phyloP scores from a whole-genome alignment of 1,284 basidiomycete genomes.

The Trichosporon sp. region DNA sequence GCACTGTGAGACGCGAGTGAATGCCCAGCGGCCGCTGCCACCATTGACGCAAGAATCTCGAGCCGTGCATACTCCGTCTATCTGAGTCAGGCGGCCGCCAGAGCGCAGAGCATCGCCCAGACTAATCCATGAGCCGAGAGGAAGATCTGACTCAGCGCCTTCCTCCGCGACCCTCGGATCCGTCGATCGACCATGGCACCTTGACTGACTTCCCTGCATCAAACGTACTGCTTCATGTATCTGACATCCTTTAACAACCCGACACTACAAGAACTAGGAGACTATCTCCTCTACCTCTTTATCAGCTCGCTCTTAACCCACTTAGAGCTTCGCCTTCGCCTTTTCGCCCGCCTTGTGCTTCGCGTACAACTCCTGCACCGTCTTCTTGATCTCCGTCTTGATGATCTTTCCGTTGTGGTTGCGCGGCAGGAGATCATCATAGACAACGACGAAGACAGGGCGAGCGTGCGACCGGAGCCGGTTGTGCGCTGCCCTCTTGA shows the following conservation, averaged over 20 bases:
- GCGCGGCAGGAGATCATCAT: conserved; percentile 6
- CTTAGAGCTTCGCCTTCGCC: background rate
- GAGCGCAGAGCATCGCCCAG: no score
- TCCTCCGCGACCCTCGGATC: no score
- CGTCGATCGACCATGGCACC: no score
- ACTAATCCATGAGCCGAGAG: no score
- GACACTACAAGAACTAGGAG: background rate
- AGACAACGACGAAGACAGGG: conserved; percentile 12
- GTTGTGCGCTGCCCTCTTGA: conserved; percentile 3
- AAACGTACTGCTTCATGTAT: no score
- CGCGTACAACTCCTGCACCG: conserved; percentile 15
- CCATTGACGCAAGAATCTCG: no score
- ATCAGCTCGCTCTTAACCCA: background rate
- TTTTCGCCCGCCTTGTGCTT: background rate
- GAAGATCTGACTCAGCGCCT: no score
- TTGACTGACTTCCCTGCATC: no score
- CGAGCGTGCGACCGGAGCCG: conserved; percentile 14
- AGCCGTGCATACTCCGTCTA: no score
- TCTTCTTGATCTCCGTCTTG: conserved; percentile 14
- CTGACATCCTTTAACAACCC: background rate
- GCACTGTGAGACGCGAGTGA: no score
- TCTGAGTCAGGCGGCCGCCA: no score
- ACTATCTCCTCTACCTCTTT: background rate
- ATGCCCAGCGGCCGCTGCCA: no score
- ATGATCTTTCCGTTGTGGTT: conserved; percentile 20